Base-by-base conservation (phyloP, 1,139 yeast species). In the Pichia terricola region DNA sequence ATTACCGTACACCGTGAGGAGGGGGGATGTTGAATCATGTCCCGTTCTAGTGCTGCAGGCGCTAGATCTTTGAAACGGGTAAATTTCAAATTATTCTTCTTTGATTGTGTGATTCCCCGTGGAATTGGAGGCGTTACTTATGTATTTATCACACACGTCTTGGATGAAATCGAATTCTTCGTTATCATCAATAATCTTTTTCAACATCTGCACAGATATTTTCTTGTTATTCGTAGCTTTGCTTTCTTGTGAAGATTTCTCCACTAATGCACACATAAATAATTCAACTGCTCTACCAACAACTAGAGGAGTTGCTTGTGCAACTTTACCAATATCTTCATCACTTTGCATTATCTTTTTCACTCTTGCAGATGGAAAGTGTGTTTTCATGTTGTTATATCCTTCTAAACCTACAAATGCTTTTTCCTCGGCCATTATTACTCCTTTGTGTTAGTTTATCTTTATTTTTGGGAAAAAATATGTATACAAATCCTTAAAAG, bases 271-370 rank as follows among this genome's bases (percentile, higher is more conserved):
- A 45, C 95, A 88, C 76, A 91, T 79, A 61, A 91, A 91, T 50
- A 87, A 76, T 65, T 91, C 98, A 45, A 91, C 70, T 0, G 97
- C 96, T 51, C 96, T 75, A 8, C 98, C 96, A 10, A 91, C 96
- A 31, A 89, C 89, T 27, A 91, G 83, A 0, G 99, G 99, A 3
- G 98, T 91, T 4, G 96, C 97, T 61, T 89, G 97, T 8, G 98
- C 96, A 16, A 94, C 98, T 63, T 91, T 91, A 4, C 99, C 99
- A 41, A 91, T 89, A 54, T 91, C 99, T 55, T 91, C 98, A 63
- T 91, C 99, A 42, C 95, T 82, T 61, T 91, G 98, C 96, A 91
- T 89, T 47, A 91, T 78, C 59, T 94, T 85, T 68, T 91, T 91
- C 60, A 91, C 89, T 51, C 97, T 76, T 3, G 98, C 98, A 41